phyloP scores from a whole-genome alignment of 163 green algal species.

The Coccomyxa subellipsoidea region DNA sequence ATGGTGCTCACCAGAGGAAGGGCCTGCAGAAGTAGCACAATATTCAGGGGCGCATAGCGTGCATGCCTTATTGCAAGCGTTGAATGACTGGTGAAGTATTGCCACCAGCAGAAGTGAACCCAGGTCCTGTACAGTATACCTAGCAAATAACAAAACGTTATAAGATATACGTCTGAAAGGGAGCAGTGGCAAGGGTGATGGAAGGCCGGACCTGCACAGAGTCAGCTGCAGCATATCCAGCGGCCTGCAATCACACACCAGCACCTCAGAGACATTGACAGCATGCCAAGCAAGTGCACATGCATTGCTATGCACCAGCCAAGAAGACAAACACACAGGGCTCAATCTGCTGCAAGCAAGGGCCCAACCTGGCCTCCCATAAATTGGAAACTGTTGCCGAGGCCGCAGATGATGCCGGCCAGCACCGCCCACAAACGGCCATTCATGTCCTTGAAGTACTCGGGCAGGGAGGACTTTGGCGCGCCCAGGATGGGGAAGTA shows the following conservation, averaged over 20 bases:
- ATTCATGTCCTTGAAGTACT: constrained; percentile 17
- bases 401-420: constrained; percentile 30
- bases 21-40: constrained; percentile 11
- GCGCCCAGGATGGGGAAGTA: constrained; percentile 33
- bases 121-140: no score
- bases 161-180: no score
- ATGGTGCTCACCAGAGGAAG: constrained; percentile 34
- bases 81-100: no score
- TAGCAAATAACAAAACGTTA: no score
- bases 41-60: not conserved
- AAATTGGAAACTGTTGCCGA: constrained; percentile 29
- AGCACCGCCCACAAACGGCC: constrained; percentile 15
- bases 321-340: no score
- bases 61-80: not conserved
- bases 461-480: constrained; percentile 20
- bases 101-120: no score
- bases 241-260: constrained; percentile 10
- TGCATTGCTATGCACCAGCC: not conserved
- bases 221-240: constrained; percentile 37
- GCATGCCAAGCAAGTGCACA: no score
- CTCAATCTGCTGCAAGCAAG: no score
- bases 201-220: constrained; percentile 27
- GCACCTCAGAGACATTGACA: not conserved
- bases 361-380: constrained; percentile 14
- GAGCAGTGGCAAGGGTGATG: not conserved